These are phyloP conservation scores for Populus tomentosa DNA, from an alignment of 441 rosid species.

Conservation along the genomic window DNA sequence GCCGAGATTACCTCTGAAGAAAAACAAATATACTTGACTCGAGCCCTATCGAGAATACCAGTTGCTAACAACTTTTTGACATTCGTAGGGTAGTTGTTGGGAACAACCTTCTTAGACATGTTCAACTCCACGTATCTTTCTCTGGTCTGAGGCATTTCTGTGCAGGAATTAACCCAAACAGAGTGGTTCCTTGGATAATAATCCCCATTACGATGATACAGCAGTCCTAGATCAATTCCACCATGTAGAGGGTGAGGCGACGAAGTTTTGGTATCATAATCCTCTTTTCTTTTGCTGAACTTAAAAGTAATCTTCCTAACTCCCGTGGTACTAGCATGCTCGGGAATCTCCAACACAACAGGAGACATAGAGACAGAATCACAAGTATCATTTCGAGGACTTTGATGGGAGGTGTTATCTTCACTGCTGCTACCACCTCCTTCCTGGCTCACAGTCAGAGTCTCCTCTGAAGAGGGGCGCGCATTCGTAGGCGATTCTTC, in stretches of 20 bases:
- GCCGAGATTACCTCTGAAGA: conserved; percentile 42
- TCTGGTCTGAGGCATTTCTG: conserved; percentile 21
- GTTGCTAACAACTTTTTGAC: conserved; percentile 77
- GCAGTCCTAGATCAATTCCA: background rate
- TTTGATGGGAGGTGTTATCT: conserved; percentile 7
- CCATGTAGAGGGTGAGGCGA: conserved; percentile 12
- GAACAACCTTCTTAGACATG: conserved; percentile 70
- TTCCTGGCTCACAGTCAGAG: conserved; percentile 34
- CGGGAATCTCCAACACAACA: conserved; percentile 79
- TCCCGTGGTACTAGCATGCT: conserved; percentile 74
- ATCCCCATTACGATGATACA: background rate
- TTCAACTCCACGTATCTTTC: conserved; percentile 45
- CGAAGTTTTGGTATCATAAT: conserved; percentile 23
- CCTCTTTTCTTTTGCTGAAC: conserved; percentile 65
- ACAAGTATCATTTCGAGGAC: conserved; percentile 16
- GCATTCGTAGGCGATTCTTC: conserved; percentile 18
- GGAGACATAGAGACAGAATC: conserved; percentile 40
- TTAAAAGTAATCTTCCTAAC: conserved; percentile 83
- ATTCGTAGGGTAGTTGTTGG: conserved; percentile 56
- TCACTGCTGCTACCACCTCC: conserved; percentile 30
- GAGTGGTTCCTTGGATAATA: conserved; percentile 9
- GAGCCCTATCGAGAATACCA: conserved; percentile 87
- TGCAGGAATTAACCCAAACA: conserved; percentile 16
- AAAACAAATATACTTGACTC: conserved; percentile 66
- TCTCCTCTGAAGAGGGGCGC: conserved; percentile 41